These are phyloP conservation scores for Cryphonectria radicalis DNA, from an alignment of 2,329 filamentous ascomycete species.

Conservation along the genomic window DNA sequence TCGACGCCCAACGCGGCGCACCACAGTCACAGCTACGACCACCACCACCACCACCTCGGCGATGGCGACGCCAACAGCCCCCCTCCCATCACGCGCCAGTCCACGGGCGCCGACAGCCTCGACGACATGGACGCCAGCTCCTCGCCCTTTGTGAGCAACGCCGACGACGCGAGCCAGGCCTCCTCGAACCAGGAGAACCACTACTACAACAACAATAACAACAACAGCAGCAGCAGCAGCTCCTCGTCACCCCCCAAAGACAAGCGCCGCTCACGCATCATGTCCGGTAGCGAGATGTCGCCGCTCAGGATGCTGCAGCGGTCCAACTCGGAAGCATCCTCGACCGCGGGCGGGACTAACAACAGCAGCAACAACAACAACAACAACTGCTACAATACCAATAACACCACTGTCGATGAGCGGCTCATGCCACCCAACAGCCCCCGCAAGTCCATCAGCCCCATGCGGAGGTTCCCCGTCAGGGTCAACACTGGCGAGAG, in stretches of 20 bases:
- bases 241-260: slow-evolving; percentile 47
- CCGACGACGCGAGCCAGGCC: slow-evolving; percentile 38
- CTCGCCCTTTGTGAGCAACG: slow-evolving; percentile 39
- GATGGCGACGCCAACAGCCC: background rate
- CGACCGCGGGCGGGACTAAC: slow-evolving; percentile 7
- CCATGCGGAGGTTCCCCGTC: slow-evolving; percentile 65
- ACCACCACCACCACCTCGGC: background rate
- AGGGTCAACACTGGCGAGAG: slow-evolving; percentile 49
- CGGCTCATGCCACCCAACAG: slow-evolving; percentile 44
- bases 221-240: too few relatives aligned
- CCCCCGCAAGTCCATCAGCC: slow-evolving; percentile 51
- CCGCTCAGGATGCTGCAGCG: slow-evolving; percentile 59
- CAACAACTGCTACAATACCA: slow-evolving; percentile 30
- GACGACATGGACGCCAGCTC: slow-evolving; percentile 37
- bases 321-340: slow-evolving; percentile 35
- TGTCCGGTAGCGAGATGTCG: slow-evolving; percentile 61
- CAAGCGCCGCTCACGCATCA: slow-evolving; percentile 56
- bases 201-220: too few relatives aligned
- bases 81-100: slow-evolving; percentile 27
- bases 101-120: slow-evolving; percentile 30
- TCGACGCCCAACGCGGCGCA: slow-evolving; percentile 17
- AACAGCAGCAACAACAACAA: slow-evolving; percentile 17
- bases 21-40: slow-evolving; percentile 5
- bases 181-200: slow-evolving; percentile 50
- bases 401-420: slow-evolving; percentile 31